Evolutionary conservation across 768 basidiomycete genomes (phyloP), one percentile per base, ranked within the genome.

Genomic region (Cystofilobasidium ferigula): DNA sequence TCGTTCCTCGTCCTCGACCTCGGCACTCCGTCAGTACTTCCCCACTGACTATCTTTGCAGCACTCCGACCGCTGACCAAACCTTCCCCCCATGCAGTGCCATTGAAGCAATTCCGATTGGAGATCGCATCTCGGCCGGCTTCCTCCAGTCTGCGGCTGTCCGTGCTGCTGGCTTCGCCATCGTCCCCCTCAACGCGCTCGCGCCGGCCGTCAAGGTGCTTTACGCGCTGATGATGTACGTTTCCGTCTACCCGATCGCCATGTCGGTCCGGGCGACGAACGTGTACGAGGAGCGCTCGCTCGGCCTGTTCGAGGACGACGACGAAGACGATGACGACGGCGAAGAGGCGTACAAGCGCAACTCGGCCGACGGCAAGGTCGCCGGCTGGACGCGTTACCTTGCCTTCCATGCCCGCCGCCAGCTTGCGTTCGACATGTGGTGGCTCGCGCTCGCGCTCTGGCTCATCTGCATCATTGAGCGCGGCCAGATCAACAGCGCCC

Each of bases 381-480:
- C 65, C 45, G 71, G 69, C 14, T 69, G 71, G 45, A 69, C 69
- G 30, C 53, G 64, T 20, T 75, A 74, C 67, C 69, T 91, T 22
- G 82, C 85, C 1, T 83, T 85, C 82, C 91, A 94, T 73, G 86
- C 86, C 14, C 82, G 88, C 30, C 65, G 75, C 70, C 94, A 99
- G 73, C 83, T 99, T 64, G 88, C 93, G 2, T 97, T 95, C 69
- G 67, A 68, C 47, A 68, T 68, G 45, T 68, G 67, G 67, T 68
- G 67, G 67, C 45, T 68, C 22, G 90, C 79, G 0, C 75, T 89
- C 16, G 90, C 89, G 0, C 76, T 97, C 16, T 91, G 92, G 77
- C 75, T 95, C 1, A 80, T 97, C 45, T 97, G 93, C 74, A 94
- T 97, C 70, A 85, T 95, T 69, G 95, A 89, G 87, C 80, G 82